Percentiles rank a stretch among this genome's conserved stretches.
These are phyloP conservation scores for Calycina herbarum DNA, from an alignment of 2,329 filamentous ascomycete species.

Conservation along the genomic window DNA sequence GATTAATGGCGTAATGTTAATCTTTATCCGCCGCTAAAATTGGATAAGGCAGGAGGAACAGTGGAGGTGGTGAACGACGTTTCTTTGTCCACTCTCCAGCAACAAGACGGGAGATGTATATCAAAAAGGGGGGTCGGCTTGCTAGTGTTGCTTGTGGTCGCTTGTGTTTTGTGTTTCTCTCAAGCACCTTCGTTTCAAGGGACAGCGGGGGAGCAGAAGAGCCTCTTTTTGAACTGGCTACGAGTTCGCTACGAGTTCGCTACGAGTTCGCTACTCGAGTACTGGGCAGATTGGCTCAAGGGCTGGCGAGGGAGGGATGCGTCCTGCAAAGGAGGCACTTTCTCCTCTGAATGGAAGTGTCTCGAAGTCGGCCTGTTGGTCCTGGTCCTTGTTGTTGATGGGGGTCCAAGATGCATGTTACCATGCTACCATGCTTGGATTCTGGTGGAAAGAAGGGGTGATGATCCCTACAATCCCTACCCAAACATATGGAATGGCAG, in stretches of 20 bases:
- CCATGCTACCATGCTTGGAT: too few species aligned
- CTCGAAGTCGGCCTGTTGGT: too few species aligned
- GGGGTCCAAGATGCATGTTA: too few species aligned
- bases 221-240: not conserved
- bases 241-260: too few species aligned
- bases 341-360: not conserved
- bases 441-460: too few species aligned
- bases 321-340: not conserved
- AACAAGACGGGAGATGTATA: not conserved
- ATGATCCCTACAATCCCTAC: too few species aligned
- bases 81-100: constrained; percentile 1
- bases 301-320: not conserved
- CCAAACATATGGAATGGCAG: too few species aligned
- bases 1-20: not conserved
- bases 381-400: too few species aligned
- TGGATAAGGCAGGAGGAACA: not conserved
- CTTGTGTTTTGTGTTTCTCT: too few species aligned
- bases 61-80: not conserved
- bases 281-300: not conserved
- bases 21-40: not conserved
- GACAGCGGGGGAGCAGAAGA: not conserved
- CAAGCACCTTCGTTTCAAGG: not conserved
- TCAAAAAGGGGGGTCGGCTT: not conserved
- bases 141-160: not conserved
- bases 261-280: too few species aligned